Evolutionary conservation across 306 rosid species (phyloP).

Genomic region (Sicyos edulis): DNA sequence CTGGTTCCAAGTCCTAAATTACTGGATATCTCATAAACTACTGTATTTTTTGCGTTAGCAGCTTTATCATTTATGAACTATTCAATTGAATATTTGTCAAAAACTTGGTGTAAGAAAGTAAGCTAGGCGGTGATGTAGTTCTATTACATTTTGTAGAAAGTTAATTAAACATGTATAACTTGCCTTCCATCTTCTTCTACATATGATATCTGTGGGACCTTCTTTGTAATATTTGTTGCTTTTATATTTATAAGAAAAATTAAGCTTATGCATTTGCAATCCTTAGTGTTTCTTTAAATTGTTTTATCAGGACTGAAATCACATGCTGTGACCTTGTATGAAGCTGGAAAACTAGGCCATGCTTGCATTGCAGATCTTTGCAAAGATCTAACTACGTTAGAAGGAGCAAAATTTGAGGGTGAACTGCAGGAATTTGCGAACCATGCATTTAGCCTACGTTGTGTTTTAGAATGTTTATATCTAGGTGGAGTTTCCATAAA

Average conservation of each 20-base stretch:
- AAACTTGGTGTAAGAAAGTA: background rate
- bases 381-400: conserved; percentile 80
- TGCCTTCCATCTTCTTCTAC: conserved; percentile 10
- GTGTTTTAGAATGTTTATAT: conserved; percentile 78
- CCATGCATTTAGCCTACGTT: conserved; percentile 93
- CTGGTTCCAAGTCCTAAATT: background rate
- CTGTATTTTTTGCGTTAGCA: background rate
- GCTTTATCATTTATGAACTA: background rate
- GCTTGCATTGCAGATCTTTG: conserved; percentile 88
- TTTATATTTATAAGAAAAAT: background rate
- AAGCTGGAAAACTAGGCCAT: conserved; percentile 94
- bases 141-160: background rate
- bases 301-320: conserved; percentile 76
- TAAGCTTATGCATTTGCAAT: background rate
- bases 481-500: conserved; percentile 64
- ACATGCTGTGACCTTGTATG: conserved; percentile 95
- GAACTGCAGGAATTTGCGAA: conserved; percentile 93
- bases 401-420: conserved; percentile 86
- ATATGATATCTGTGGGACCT: background rate
- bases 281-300: conserved; percentile 13
- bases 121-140: background rate
- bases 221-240: background rate
- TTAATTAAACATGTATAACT: background rate
- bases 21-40: conserved; percentile 5
- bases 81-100: background rate